Base-by-base conservation (phyloP, 2,329 filamentous ascomycete species). In the Epicoccum sorghinum region DNA sequence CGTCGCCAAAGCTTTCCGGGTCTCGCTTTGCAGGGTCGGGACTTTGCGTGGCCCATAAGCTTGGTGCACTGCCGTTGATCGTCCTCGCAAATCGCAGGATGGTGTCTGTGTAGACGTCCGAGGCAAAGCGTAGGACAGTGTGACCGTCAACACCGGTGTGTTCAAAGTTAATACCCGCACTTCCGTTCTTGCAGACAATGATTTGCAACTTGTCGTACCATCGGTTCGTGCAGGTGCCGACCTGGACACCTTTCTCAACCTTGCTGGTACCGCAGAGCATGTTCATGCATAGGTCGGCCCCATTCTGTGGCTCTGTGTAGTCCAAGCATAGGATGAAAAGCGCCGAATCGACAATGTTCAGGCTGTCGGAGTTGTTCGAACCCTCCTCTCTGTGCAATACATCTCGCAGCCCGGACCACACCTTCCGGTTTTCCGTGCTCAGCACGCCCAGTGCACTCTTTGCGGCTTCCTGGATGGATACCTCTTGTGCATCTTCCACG, bases 171-270 rank as follows among this genome's bases (percentile, higher is more conserved):
- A 99, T 98, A 5, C 95, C 95, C 0, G 95, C 95, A 70, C 91
- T 96, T 52, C 95, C 95, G 76, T 98, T 99, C 79, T 96, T 96
- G 82, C 95, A 98, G 45, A 99, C 95, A 49, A 99, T 98, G 59
- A 99, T 97, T 72, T 99, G 95, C 42, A 99, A 82, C 79, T 99
- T 99, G 78, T 99, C 95, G 70, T 99, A 99, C 95, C 95, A 99
- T 58, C 95, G 84, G 75, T 99, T 99, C 12, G 93, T 97, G 77
- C 95, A 99, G 2, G 95, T 98, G 27, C 95, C 95, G 39, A 97
- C 92, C 76, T 99, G 95, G 2, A 99, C 90, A 4, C 95, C 95
- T 70, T 89, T 90, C 68, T 96, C 90, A 10, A 98, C 88, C 69
- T 95, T 88, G 65, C 89, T 96, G 0, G 92, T 96, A 39, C 95